Evolutionary conservation across 345 rosid species (phyloP), one percentile per base, ranked within the genome.

Genomic region (Lenwebbia sp.): DNA sequence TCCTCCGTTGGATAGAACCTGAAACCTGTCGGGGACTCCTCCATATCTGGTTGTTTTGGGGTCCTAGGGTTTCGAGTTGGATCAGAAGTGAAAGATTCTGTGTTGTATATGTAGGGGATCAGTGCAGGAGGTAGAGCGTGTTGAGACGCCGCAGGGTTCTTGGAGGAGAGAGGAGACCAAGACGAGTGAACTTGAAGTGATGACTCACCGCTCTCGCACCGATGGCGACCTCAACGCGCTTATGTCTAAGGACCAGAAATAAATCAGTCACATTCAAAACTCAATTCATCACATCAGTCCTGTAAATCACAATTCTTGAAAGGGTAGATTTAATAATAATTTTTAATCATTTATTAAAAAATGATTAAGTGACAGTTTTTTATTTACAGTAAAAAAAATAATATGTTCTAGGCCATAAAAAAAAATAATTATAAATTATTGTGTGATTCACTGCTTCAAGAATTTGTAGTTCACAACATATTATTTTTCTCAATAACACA

Each of bases 1-100:
- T 95, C 98, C 86, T 96, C 99, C 6, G 98, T 95, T 10, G 99
- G 99, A 86, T 89, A 96, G 89, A 96, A 96, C 50, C 98, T 98
- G 86, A 86, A 91, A 23, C 98, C 99, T 0, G 89, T 85, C 4
- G 86, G 75, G 14, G 17, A 14, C 41, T 62, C 75, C 75, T 15
- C 41, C 75, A 62, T 62, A 2, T 62, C 6, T 3, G 22, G 10
- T 30, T 30, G 5, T 62, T 30, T 30, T 15, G 21, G 41, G 7
- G 41, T 30, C 41, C 22, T 30, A 62, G 75, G 41, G 37, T 60
- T 28, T 60, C 21, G 10, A 60, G 70, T 60, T n/a, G 74, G 74
- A 28, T 60, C 37, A 13, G 21, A 17, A 30, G 37, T 13, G 37
- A 57, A 57, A 60, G 10, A 0, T 92, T 92, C 56, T 84, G 93